These are phyloP conservation scores for Trametes sp. DNA, from an alignment of 1,284 basidiomycete genomes.

Conservation along the genomic window DNA sequence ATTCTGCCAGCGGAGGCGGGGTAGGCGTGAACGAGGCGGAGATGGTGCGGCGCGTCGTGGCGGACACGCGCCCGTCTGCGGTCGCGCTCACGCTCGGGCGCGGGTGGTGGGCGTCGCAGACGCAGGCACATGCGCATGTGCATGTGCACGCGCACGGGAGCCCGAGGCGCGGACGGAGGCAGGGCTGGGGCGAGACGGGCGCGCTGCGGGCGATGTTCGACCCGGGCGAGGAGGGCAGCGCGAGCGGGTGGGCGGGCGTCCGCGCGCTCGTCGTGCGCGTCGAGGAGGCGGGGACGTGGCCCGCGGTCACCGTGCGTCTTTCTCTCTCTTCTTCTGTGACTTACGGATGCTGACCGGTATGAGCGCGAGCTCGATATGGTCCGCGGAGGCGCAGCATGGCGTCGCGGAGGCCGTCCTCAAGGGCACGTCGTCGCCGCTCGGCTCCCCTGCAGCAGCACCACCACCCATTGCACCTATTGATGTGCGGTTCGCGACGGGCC, in stretches of 20 bases:
- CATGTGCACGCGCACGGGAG: too few relatives aligned
- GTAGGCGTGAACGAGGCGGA: slow-evolving; percentile 13
- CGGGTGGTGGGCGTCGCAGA: slow-evolving; percentile 25
- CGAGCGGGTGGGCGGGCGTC: slow-evolving; percentile 17
- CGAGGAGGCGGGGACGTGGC: slow-evolving; percentile 27
- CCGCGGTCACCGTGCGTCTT: slow-evolving; percentile 23
- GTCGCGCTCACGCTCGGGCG: slow-evolving; percentile 16
- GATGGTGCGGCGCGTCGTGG: slow-evolving; percentile 16
- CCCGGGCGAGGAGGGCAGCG: slow-evolving; percentile 2
- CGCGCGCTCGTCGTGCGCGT: slow-evolving; percentile 23
- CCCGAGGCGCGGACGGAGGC: not conserved
- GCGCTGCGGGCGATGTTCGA: slow-evolving; percentile 21
- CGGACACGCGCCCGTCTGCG: slow-evolving; percentile 17
- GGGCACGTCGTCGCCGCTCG: not conserved
- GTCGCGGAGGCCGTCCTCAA: not conserved
- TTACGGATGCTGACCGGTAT: not conserved
- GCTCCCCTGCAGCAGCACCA: not conserved
- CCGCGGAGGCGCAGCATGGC: slow-evolving; percentile 8
- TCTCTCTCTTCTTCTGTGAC: not conserved
- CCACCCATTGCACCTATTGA: not conserved
- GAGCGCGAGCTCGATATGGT: slow-evolving; percentile 7
- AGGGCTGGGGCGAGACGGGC: not conserved
- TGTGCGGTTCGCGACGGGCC: not conserved
- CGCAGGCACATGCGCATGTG: not conserved
- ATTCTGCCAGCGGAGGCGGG: not conserved